Evolutionary conservation across 306 rosid species (phyloP).

Genomic region (Ormosia emarginata): DNA sequence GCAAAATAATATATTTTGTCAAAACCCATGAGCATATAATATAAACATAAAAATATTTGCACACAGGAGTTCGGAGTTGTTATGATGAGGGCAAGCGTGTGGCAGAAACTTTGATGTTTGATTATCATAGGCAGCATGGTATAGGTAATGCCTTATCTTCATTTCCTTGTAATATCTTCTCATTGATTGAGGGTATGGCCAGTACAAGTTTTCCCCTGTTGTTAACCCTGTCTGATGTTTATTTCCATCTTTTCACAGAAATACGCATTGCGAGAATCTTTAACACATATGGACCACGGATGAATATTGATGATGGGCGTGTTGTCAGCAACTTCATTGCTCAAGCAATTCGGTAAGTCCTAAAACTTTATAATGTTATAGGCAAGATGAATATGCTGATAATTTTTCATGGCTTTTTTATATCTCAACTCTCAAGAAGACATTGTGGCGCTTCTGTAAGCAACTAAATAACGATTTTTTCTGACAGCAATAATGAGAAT

Average conservation of each 20-base stretch:
- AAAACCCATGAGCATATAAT: not conserved
- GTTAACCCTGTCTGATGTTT: not conserved
- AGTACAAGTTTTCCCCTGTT: not conserved
- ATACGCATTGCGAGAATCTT: constrained; percentile 94
- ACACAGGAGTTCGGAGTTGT: constrained; percentile 88
- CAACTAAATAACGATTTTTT: not conserved
- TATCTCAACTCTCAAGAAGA: not conserved
- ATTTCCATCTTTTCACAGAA: constrained; percentile 38
- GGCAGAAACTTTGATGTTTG: constrained; percentile 97
- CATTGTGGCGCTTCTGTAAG: not conserved
- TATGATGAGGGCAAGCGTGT: constrained; percentile 98
- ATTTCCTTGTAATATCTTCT: not conserved
- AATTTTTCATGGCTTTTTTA: not conserved
- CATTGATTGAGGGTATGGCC: not conserved
- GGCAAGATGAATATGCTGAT: not conserved
- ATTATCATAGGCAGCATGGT: constrained; percentile 95
- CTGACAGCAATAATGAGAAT: not conserved
- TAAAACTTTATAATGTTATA: not conserved
- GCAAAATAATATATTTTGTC: not conserved
- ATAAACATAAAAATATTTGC: constrained; percentile 10
- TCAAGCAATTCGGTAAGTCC: constrained; percentile 80
- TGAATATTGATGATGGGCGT: constrained; percentile 94
- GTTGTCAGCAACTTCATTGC: constrained; percentile 96
- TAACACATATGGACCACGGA: constrained; percentile 92
- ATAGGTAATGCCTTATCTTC: constrained; percentile 45